Evolutionary conservation across 2,329 filamentous ascomycete genomes (phyloP).

Genomic region (Madurella mycetomatis): DNA sequence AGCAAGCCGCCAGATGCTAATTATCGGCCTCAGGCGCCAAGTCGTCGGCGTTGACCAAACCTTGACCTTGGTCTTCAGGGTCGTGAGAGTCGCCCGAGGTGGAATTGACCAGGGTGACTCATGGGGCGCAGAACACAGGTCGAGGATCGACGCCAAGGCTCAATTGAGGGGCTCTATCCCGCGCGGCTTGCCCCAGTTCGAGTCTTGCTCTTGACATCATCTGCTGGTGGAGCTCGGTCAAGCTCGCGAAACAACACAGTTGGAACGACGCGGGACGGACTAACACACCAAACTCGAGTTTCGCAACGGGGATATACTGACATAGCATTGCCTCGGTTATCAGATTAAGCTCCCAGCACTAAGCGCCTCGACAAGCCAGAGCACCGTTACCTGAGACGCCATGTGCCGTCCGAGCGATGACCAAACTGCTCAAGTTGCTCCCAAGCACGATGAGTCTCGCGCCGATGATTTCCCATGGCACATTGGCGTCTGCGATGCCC

Average conservation of each 20-base stretch:
- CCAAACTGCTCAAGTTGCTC: neutral
- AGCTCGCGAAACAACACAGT: too few species aligned
- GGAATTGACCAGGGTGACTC: neutral
- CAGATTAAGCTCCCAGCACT: neutral
- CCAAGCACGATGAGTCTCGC: slow-evolving; percentile 3
- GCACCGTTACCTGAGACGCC: neutral
- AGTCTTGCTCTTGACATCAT: too few species aligned
- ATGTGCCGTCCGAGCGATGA: slow-evolving; percentile 18
- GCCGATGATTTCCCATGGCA: slow-evolving; percentile 60
- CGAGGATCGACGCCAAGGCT: neutral
- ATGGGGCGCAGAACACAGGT: neutral
- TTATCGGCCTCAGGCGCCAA: too few species aligned
- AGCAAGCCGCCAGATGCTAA: too few species aligned
- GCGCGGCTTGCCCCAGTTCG: too few species aligned
- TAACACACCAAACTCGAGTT: neutral
- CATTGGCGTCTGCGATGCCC: slow-evolving; percentile 68
- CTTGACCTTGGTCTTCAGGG: too few species aligned
- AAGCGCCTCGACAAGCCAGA: neutral
- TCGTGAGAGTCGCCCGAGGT: too few species aligned
- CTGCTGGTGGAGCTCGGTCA: too few species aligned
- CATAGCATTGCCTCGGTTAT: neutral
- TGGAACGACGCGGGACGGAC: neutral
- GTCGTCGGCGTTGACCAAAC: too few species aligned
- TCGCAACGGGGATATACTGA: neutral
- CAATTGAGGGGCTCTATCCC: neutral